Base-by-base conservation (phyloP, 208 protist genomes). In the Kentomonas sorsogonicus region DNA sequence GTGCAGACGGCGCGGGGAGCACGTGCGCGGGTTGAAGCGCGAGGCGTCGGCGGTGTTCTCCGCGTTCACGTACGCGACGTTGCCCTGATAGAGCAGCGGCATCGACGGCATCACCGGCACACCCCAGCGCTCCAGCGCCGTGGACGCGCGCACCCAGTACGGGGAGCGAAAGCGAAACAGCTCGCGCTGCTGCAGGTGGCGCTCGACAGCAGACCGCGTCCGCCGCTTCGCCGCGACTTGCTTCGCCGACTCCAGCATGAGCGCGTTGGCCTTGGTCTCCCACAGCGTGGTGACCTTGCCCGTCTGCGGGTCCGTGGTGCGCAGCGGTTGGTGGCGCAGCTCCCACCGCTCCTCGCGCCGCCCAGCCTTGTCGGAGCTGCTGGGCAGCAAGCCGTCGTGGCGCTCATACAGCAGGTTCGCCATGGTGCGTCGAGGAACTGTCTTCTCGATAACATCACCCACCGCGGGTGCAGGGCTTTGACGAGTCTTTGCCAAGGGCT, bases 1-100 rank as follows among this genome's bases (percentile, higher is more conserved):
- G 13, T 75, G 71, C 34, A 20, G 11, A 0, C 60, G 51, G 36
- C 68, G 51, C 10, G 73, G 65, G 0, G 66, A 54, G 46, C 77
- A 85, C 11, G 69, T 74, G 3, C 11, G 16, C 0, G 64, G 29
- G 13, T 51, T 72, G 52, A 85, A 85, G 26, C 52, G 33, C 0
- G 77, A 79, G 0, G 77, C 77, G 33, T 85, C 63, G 1, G 63
- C 77, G n/a, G 77, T 85, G 59, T 85, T 66, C 54, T 86, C 74
- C 0, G 74, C 78, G 47, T 86, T 82, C 18, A 86, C 63, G 25
- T 61, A 79, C 18, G 16, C 18, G 22, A 38, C 15, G 15, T 34
- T 44, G 22, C 59, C 11, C 7, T n/a, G 16, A 16, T 51, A 34
- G 38, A 1, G 2, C 26, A 76, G 60, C 38, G 66, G 69, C 18